These are phyloP conservation scores for Silene latifolia DNA, from an alignment of 148 eudicot species.

Conservation along the genomic window DNA sequence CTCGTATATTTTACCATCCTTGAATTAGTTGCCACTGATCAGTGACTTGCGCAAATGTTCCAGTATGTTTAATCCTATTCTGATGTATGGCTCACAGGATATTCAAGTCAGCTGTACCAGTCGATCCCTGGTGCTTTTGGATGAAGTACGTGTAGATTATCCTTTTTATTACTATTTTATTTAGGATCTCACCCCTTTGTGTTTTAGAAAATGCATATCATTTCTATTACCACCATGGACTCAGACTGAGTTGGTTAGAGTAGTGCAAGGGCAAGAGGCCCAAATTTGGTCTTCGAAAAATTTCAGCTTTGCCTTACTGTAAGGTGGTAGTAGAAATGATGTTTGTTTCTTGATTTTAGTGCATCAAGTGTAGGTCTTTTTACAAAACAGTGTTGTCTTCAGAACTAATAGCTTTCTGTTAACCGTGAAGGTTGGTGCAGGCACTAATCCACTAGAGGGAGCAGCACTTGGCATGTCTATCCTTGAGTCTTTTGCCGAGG, in stretches of 20 bases:
- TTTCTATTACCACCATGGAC: neutral
- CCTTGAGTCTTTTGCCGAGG: conserved; percentile 81
- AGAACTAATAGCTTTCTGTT: conserved; percentile 9
- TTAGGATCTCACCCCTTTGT: neutral
- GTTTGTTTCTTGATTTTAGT: neutral
- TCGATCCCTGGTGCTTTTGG: conserved; percentile 80
- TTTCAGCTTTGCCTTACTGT: neutral
- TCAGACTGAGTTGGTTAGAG: neutral
- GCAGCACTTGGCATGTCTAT: conserved; percentile 98
- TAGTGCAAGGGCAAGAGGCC: neutral
- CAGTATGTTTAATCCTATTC: conserved; percentile 17
- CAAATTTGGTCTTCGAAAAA: neutral
- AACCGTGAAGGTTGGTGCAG: conserved; percentile 74
- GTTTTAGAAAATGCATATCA: neutral
- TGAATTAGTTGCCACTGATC: neutral
- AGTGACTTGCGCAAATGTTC: conserved; percentile 13
- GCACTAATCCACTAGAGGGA: conserved; percentile 99
- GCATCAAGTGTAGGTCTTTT: conserved; percentile 3
- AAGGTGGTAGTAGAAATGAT: conserved; percentile 14
- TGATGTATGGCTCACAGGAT: conserved; percentile 49
- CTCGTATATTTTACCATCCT: neutral
- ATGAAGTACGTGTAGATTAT: conserved; percentile 60
- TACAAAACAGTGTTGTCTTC: neutral
- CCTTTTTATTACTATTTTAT: neutral
- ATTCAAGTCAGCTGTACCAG: conserved; percentile 66